Base-by-base conservation (phyloP, 768 basidiomycete genomes). In the Pleurotus citrinopileatus region DNA sequence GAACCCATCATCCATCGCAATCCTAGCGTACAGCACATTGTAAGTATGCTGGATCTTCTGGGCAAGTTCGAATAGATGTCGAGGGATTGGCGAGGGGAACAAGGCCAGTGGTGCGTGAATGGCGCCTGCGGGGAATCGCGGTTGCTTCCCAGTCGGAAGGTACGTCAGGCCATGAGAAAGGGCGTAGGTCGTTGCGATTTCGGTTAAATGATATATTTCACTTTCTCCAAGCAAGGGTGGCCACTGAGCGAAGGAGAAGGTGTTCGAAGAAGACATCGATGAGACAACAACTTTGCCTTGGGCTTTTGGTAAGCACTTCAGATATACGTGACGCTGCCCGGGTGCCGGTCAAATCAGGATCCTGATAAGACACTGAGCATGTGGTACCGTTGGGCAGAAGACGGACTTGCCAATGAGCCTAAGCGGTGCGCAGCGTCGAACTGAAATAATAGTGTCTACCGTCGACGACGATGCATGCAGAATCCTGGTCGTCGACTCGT, bases 91-190 rank as follows among this genome's bases (percentile, higher is more conserved):
- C 0, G 92, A 83, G 1, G 97, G 96, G 60, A 94, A 81, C 36
- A 99, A 75, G 0, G 95, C 80, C 58, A 98, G 72, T 0, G 97
- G 97, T 0, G 94, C 95, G 65, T 97, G 91, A 60, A 95, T 91
- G 0, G 85, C 86, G n/a, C 86, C 46, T 22, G 72, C 62, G 1
- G 83, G 72, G 54, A 84, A 79, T 27, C 67, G 73, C 7, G 60
- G 55, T 2, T 44, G 38, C 6, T 73, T 60, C 1, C 72, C 67
- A 2, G 78, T 72, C 8, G 90, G 91, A 17, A 94, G 84, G 66
- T 91, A 92, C n/a, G 88, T 73, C 25, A 98, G 76, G 5, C 91
- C 91, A 66, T 89, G 87, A 2, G 92, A 81, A 46, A 98, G 77
- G 2, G 95, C 89, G 62, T 89, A 94, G 0, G 89, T 89, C 0